A percentile compares a stretch with the other conserved stretches of the same genome.
phyloP scores from a whole-genome alignment of 306 rosid species.

The Vigna trinervia region DNA sequence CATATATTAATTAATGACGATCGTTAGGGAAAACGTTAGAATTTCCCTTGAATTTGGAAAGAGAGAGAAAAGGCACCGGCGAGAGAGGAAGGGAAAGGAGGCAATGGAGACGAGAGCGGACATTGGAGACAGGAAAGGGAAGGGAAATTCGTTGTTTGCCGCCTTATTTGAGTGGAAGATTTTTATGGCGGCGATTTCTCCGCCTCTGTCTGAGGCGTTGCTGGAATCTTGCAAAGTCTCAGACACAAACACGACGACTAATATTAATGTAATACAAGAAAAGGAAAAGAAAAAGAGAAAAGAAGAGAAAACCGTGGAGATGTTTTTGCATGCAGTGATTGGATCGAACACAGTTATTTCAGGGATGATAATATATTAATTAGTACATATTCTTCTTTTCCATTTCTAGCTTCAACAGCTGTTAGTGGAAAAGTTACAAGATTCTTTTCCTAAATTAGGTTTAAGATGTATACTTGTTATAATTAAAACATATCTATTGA shows the following conservation, averaged over 20 bases:
- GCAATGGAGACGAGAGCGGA: slow-evolving; percentile 42
- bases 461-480: too few relatives aligned
- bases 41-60: background rate
- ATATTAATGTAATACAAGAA: background rate
- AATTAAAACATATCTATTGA: too few relatives aligned
- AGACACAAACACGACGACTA: background rate
- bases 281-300: background rate
- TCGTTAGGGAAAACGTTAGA: slow-evolving; percentile 33
- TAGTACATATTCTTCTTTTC: too few relatives aligned
- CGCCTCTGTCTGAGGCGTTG: slow-evolving; percentile 14
- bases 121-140: slow-evolving; percentile 30
- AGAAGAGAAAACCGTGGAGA: background rate
- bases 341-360: too few relatives aligned
- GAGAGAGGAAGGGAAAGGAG: slow-evolving; percentile 34
- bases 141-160: background rate
- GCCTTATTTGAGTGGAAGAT: slow-evolving; percentile 48
- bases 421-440: too few relatives aligned
- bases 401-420: too few relatives aligned
- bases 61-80: slow-evolving; percentile 32
- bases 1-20: background rate
- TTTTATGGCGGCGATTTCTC: slow-evolving; percentile 35
- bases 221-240: slow-evolving; percentile 39
- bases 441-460: too few relatives aligned
- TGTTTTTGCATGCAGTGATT: background rate
- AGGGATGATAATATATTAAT: too few relatives aligned